Evolutionary conservation across 2,329 filamentous ascomycete species (phyloP).

Genomic region (Neopestalotiopsis sp.): DNA sequence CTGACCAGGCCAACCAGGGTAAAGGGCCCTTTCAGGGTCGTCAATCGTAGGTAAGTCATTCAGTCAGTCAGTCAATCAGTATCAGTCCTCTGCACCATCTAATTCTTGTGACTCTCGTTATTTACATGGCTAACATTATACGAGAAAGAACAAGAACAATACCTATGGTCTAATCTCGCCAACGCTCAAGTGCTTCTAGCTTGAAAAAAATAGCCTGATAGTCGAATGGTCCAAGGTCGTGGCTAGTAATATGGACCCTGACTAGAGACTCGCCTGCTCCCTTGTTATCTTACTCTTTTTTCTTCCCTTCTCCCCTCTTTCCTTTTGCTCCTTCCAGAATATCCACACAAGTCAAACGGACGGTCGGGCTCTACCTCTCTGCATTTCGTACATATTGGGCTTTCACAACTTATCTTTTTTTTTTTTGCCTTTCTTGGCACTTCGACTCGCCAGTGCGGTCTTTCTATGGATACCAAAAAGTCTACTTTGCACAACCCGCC

Average conservation of each 20-base stretch:
- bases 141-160: not conserved
- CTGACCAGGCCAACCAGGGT: not conserved
- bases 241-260: not conserved
- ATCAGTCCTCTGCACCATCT: not conserved
- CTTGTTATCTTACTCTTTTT: not conserved
- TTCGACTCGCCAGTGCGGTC: no score
- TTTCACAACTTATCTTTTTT: not conserved
- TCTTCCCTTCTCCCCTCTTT: not conserved
- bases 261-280: not conserved
- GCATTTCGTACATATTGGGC: not conserved
- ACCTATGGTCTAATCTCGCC: not conserved
- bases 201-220: not conserved
- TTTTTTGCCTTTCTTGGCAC: not conserved
- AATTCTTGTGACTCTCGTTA: not conserved
- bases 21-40: not conserved
- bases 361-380: not conserved
- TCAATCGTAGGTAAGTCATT: not conserved
- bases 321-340: not conserved
- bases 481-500: not conserved
- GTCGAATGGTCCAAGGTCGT: not conserved
- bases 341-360: not conserved
- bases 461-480: not conserved
- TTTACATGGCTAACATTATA: not conserved
- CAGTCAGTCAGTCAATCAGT: not conserved
- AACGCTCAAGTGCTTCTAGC: not conserved